Evolutionary conservation across 495 filamentous ascomycete species (phyloP).

Genomic region (Talaromyces proteolyticus): DNA sequence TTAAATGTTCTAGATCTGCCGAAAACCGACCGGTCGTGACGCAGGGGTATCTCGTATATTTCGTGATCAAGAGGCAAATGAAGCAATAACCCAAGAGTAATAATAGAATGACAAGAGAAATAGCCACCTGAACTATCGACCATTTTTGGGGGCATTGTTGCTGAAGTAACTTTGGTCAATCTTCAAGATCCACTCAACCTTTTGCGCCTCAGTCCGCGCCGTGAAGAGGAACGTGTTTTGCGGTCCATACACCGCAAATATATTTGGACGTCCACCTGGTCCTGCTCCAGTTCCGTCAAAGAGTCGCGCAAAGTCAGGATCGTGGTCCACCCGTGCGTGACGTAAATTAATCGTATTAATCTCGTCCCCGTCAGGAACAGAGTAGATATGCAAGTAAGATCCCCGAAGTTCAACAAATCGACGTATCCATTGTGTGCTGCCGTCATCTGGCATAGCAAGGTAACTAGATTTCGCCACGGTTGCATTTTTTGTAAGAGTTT

Average conservation of each 20-base stretch:
- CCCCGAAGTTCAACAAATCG: constrained; percentile 89
- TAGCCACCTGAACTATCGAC: background rate
- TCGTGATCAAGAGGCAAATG: background rate
- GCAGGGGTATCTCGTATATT: background rate
- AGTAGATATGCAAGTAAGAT: constrained; percentile 88
- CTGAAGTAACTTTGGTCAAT: constrained; percentile 60
- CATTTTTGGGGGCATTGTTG: constrained; percentile 15
- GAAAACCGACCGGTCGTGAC: background rate
- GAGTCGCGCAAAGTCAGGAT: constrained; percentile 77
- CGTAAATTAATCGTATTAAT: constrained; percentile 80
- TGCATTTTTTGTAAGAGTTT: constrained; percentile 66
- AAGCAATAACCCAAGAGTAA: constrained; percentile 8
- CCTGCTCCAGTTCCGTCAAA: constrained; percentile 44
- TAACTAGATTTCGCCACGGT: constrained; percentile 77
- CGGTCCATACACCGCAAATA: constrained; percentile 90
- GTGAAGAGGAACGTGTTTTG: constrained; percentile 95
- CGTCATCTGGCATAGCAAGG: constrained; percentile 70
- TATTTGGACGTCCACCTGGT: constrained; percentile 51
- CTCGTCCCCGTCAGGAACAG: constrained; percentile 79
- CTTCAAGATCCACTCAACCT: constrained; percentile 89
- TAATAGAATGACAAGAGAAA: constrained; percentile 6
- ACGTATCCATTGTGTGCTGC: constrained; percentile 71
- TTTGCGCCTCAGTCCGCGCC: constrained; percentile 77
- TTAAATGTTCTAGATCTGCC: background rate
- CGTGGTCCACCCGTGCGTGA: constrained; percentile 79